phyloP scores from a whole-genome alignment of 768 basidiomycete species.

The Mycena rebaudengoi region DNA sequence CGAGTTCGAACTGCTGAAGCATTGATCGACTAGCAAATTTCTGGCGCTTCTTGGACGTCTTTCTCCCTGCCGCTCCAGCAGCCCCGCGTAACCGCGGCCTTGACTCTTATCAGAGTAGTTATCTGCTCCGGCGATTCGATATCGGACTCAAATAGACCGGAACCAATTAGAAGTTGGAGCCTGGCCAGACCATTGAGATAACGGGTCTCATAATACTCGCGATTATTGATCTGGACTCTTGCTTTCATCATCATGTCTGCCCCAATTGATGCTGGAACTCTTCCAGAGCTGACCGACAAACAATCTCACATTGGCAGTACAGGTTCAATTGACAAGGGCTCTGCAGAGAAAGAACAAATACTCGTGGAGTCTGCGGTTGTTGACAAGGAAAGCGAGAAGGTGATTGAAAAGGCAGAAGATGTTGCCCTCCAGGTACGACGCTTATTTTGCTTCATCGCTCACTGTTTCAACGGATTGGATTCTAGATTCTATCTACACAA shows the following conservation, averaged over 20 bases:
- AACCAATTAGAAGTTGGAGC: too few species aligned
- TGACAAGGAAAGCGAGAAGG: constrained; percentile 25
- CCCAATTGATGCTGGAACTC: background rate
- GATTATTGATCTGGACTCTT: too few species aligned
- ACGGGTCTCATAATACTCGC: too few species aligned
- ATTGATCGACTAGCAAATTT: too few species aligned
- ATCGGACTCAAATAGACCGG: too few species aligned
- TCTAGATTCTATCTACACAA: constrained; percentile 54
- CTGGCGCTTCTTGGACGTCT: too few species aligned
- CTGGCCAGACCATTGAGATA: too few species aligned
- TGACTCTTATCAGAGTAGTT: too few species aligned
- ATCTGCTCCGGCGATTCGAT: too few species aligned
- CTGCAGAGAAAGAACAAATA: constrained; percentile 14
- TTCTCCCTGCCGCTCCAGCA: too few species aligned
- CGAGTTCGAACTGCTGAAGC: too few species aligned
- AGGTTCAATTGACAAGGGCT: constrained; percentile 8
- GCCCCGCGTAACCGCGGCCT: too few species aligned
- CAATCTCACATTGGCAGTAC: constrained; percentile 13
- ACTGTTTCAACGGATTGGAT: background rate
- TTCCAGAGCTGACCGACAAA: constrained; percentile 13
- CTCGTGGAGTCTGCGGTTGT: constrained; percentile 1
- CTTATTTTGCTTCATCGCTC: background rate
- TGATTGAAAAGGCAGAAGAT: constrained; percentile 53
- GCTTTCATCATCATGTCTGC: background rate
- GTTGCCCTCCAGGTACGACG: constrained; percentile 49